A percentile compares a stretch with the other conserved stretches of the same genome.
Evolutionary conservation across 1,284 basidiomycete species (phyloP).

Genomic region (Melanopsichium pennsylvanicum): DNA sequence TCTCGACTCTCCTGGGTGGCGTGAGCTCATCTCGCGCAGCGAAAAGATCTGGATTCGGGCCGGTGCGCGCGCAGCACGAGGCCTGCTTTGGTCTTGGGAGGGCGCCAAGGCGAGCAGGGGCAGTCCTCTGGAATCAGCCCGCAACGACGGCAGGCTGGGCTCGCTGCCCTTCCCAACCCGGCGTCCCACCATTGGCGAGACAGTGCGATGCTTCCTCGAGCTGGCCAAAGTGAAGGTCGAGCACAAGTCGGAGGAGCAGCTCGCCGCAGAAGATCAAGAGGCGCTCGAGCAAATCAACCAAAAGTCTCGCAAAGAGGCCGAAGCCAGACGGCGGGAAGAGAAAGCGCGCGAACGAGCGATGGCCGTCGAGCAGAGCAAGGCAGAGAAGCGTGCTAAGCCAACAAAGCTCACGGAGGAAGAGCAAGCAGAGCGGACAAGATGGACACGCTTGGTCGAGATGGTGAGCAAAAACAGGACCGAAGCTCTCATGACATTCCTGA

Average conservation of each 20-base stretch:
- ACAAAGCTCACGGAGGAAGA: constrained; percentile 39
- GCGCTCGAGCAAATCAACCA: constrained; percentile 37
- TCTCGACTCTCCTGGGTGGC: constrained; percentile 52
- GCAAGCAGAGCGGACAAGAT: constrained; percentile 25
- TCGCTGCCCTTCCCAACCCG: constrained; percentile 58
- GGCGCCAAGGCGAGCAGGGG: constrained; percentile 27
- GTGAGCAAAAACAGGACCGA: constrained; percentile 82
- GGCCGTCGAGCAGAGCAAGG: constrained; percentile 20
- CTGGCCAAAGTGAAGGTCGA: constrained; percentile 85
- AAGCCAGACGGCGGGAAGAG: constrained; percentile 43
- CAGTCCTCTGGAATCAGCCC: constrained; percentile 59
- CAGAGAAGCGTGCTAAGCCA: constrained; percentile 24
- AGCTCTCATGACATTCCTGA: constrained; percentile 80
- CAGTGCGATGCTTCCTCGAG: constrained; percentile 85
- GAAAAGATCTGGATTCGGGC: constrained; percentile 63
- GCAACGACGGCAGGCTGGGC: constrained; percentile 65
- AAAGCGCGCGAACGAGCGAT: constrained; percentile 32
- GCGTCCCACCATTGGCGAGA: constrained; percentile 84
- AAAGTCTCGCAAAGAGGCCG: constrained; percentile 34
- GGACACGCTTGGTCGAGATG: constrained; percentile 81
- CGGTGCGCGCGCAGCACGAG: constrained; percentile 54
- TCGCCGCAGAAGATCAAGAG: constrained; percentile 70
- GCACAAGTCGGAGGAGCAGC: constrained; percentile 82
- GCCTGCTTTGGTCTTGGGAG: constrained; percentile 63
- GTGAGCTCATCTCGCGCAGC: constrained; percentile 52